Conservation (phyloP, 768 basidiomycete genomes). For the Calocera viscosa region DNA sequence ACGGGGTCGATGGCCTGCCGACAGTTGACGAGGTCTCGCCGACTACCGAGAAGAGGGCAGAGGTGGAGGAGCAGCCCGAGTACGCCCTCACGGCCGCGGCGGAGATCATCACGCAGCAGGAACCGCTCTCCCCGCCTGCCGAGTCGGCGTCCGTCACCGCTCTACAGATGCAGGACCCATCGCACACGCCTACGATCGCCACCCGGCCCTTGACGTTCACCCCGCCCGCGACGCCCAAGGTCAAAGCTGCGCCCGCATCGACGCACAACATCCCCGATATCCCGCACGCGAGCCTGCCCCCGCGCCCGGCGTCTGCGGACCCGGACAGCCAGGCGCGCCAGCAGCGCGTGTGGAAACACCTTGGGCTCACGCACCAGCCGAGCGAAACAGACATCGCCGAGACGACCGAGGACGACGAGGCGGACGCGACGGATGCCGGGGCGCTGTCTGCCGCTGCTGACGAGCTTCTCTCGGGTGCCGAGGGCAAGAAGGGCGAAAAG, state of each 20-base stretch:
- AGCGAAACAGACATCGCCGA: conserved; percentile 26
- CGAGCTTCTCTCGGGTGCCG: conserved; percentile 6
- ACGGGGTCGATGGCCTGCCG: neutral
- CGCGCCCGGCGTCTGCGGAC: conserved; percentile 72
- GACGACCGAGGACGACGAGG: conserved; percentile 38
- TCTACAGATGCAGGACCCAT: neutral
- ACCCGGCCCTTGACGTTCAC: neutral
- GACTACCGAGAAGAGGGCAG: neutral
- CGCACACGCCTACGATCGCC: neutral
- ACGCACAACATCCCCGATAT: neutral
- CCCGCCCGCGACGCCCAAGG: conserved; percentile 1
- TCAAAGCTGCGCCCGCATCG: neutral
- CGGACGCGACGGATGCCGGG: conserved; percentile 29
- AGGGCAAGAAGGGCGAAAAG: conserved; percentile 38
- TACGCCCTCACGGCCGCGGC: neutral
- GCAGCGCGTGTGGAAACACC: conserved; percentile 42
- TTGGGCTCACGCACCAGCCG: conserved; percentile 5
- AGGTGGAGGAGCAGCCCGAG: neutral
- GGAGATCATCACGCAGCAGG: neutral
- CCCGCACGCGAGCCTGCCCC: conserved; percentile 33
- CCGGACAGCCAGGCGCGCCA: conserved; percentile 50
- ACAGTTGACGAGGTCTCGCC: neutral
- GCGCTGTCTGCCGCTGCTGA: conserved; percentile 3
- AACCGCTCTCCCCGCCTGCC: neutral
- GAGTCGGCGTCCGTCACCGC: neutral